Evolutionary conservation across 1,284 basidiomycete species (phyloP).

Genomic region (Singerocomus rubriflavus): DNA sequence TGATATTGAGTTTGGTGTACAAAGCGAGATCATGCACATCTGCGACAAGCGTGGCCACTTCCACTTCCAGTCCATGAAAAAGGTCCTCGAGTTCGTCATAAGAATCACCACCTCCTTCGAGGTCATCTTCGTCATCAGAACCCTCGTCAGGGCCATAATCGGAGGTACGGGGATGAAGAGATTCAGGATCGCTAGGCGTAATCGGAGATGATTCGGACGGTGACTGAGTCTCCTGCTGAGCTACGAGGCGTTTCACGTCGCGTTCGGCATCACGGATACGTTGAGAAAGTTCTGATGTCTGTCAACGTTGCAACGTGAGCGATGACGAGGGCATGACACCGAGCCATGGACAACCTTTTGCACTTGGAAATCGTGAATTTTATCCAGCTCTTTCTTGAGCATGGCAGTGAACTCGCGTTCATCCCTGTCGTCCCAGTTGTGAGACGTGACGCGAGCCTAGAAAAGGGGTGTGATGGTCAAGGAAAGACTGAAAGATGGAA

Average conservation of each 20-base stretch:
- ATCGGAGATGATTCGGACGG: slow-evolving; percentile 32
- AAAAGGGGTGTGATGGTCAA: not conserved
- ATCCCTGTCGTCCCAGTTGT: slow-evolving; percentile 72
- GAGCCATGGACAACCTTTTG: slow-evolving; percentile 57
- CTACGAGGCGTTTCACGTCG: slow-evolving; percentile 75
- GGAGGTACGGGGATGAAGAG: slow-evolving; percentile 47
- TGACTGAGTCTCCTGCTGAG: slow-evolving; percentile 45
- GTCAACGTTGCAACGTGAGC: slow-evolving; percentile 5
- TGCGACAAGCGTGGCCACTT: slow-evolving; percentile 93
- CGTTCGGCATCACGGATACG: slow-evolving; percentile 82
- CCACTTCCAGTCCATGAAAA: slow-evolving; percentile 90
- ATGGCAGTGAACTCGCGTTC: slow-evolving; percentile 78
- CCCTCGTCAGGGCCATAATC: slow-evolving; percentile 64
- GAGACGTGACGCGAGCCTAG: slow-evolving; percentile 57
- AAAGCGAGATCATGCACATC: slow-evolving; percentile 98
- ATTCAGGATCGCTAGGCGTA: slow-evolving; percentile 48
- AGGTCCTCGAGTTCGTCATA: slow-evolving; percentile 83
- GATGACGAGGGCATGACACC: not conserved
- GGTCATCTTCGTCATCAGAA: slow-evolving; percentile 64
- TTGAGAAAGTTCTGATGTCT: slow-evolving; percentile 81
- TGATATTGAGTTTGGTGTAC: slow-evolving; percentile 94
- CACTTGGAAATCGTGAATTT: slow-evolving; percentile 95
- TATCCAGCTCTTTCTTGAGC: slow-evolving; percentile 89
- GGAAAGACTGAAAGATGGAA: not conserved
- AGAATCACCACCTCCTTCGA: slow-evolving; percentile 62